A percentile compares a stretch with the other conserved stretches of the same genome.
Evolutionary conservation across 2,329 filamentous ascomycete species (phyloP).

Genomic region (Huntiella omanensis): DNA sequence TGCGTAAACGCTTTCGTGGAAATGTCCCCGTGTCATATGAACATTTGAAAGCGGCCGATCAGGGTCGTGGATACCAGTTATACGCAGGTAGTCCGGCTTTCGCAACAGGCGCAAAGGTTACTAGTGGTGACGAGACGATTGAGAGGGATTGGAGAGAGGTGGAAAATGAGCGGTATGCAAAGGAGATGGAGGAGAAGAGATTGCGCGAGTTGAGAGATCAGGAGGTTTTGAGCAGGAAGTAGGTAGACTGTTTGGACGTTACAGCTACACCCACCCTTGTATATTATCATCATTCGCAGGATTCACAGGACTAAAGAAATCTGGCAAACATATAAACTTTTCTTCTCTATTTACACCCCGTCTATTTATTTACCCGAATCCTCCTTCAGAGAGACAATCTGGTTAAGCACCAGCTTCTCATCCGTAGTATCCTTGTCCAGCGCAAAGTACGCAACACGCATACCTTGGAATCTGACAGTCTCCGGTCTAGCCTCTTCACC

Average conservation of each 20-base stretch:
- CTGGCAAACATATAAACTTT: background rate
- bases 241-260: background rate
- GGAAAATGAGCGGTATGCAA: constrained; percentile 42
- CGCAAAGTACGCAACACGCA: constrained; percentile 72
- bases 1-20: constrained; percentile 94
- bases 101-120: constrained; percentile 41
- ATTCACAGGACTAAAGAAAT: background rate
- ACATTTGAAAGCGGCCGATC: constrained; percentile 41
- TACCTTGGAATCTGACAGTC: constrained; percentile 74
- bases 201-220: constrained; percentile 1
- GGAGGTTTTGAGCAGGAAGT: constrained; percentile 7
- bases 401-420: constrained; percentile 72
- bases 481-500: constrained; percentile 40
- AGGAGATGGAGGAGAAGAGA: constrained; percentile 15
- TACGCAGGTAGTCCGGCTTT: constrained; percentile 65
- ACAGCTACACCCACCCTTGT: background rate
- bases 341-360: background rate
- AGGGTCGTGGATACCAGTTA: constrained; percentile 44
- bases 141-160: constrained; percentile 43
- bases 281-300: background rate
- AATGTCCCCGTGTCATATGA: constrained; percentile 65
- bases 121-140: constrained; percentile 46
- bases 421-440: constrained; percentile 63
- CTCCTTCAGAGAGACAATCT: constrained; percentile 83
- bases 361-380: constrained; percentile 44